Percentiles rank a stretch among this genome's conserved stretches.
These are phyloP conservation scores for Colletotrichum cordylinicola DNA, from an alignment of 2,329 filamentous ascomycete genomes.

Conservation along the genomic window DNA sequence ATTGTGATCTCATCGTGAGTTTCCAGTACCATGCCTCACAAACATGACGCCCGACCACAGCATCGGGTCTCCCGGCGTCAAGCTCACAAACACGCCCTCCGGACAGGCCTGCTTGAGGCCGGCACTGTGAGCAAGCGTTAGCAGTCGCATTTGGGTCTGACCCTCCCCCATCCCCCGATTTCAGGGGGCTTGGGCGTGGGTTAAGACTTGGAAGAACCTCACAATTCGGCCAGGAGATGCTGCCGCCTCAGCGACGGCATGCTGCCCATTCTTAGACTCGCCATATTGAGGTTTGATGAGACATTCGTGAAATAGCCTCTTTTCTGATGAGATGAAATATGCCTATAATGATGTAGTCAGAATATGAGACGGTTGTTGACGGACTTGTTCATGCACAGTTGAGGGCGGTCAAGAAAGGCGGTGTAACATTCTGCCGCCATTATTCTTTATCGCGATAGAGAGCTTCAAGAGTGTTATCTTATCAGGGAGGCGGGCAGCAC, in stretches of 20 bases:
- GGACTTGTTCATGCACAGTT: conserved; percentile 14
- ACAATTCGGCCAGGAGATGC: conserved; percentile 85
- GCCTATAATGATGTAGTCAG: not conserved
- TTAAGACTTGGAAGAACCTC: conserved; percentile 23
- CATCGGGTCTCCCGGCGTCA: conserved; percentile 80
- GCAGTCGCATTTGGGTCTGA: not conserved
- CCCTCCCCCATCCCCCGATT: conserved; percentile 28
- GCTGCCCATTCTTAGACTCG: conserved; percentile 46
- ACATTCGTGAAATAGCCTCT: not conserved
- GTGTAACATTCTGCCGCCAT: conserved; percentile 32
- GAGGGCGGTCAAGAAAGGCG: conserved; percentile 31
- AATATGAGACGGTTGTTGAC: conserved; percentile 10
- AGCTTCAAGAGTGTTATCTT: not conserved
- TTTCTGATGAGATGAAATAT: conserved; percentile 7
- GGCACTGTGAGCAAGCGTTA: conserved; percentile 58
- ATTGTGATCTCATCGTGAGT: not conserved
- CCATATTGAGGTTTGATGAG: conserved; percentile 39
- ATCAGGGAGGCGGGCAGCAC: not conserved
- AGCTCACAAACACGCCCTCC: conserved; percentile 83
- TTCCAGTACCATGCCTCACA: conserved; percentile 76
- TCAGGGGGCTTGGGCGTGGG: not conserved
- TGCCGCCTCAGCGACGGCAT: conserved; percentile 71
- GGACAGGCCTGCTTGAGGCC: conserved; percentile 84
- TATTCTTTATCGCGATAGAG: conserved; percentile 17
- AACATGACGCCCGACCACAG: conserved; percentile 94